Percentiles rank a stretch among this genome's conserved stretches.
Conservation (phyloP, 2,329 filamentous ascomycete species). For the Blastomyces percursus region DNA sequence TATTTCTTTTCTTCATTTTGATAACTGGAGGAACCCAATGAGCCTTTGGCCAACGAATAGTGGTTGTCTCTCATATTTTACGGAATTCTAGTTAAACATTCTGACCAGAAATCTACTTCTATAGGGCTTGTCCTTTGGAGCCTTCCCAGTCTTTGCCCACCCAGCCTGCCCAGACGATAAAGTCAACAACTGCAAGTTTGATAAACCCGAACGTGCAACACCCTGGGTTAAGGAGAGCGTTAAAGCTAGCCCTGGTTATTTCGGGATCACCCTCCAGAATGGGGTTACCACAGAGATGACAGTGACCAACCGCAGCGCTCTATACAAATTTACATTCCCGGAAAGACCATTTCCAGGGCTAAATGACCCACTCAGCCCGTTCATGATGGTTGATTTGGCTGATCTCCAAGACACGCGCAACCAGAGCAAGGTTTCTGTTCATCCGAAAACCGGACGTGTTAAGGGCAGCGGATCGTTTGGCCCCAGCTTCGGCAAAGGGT, state of each 20-base stretch:
- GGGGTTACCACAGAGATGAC: conserved; percentile 57
- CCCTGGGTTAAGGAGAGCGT: conserved; percentile 43
- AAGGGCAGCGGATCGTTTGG: conserved; percentile 51
- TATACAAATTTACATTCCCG: conserved; percentile 57
- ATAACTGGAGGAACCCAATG: neutral
- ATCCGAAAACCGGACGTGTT: conserved; percentile 48
- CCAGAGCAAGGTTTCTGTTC: conserved; percentile 47
- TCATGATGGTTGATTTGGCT: conserved; percentile 55
- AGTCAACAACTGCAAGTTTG: conserved; percentile 51
- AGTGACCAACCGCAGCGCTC: conserved; percentile 50
- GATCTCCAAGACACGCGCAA: conserved; percentile 52
- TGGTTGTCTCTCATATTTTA: neutral
- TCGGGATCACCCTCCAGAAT: conserved; percentile 48
- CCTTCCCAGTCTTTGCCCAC: conserved; percentile 63
- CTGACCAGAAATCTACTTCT: conserved; percentile 10
- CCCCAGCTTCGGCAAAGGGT: conserved; percentile 55
- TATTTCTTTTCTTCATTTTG: neutral
- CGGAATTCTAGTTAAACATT: neutral
- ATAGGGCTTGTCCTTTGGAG: conserved; percentile 52
- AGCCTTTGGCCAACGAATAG: neutral
- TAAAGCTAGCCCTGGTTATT: conserved; percentile 53
- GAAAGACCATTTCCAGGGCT: conserved; percentile 15
- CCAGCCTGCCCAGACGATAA: conserved; percentile 50
- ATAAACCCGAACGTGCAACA: conserved; percentile 41
- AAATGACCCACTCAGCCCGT: conserved; percentile 36